phyloP scores from a whole-genome alignment of 495 filamentous ascomycete species.

The Penicillium daleae region DNA sequence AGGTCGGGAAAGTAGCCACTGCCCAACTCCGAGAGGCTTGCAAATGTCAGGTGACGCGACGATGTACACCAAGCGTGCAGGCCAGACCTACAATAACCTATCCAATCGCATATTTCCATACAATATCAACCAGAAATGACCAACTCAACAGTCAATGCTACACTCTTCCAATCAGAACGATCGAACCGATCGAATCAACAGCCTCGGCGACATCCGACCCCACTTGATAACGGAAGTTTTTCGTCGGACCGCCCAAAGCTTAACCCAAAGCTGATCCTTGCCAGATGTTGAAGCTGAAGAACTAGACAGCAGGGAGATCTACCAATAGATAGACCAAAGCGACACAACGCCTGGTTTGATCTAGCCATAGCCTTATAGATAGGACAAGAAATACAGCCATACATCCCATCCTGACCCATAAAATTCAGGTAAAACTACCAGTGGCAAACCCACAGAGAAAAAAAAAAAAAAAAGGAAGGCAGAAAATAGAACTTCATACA shows the following conservation, averaged over 20 bases:
- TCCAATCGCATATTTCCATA: not conserved
- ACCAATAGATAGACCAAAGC: not conserved
- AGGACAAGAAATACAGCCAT: not conserved
- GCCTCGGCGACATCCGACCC: conserved; percentile 14
- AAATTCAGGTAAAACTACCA: not conserved
- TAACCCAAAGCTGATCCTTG: conserved; percentile 8
- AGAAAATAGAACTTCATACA: not conserved
- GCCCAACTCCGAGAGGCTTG: not conserved
- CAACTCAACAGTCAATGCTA: not conserved
- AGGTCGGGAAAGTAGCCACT: not conserved
- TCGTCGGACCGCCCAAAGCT: conserved; percentile 14
- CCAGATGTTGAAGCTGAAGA: conserved; percentile 2
- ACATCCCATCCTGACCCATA: not conserved
- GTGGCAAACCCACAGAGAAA: not conserved
- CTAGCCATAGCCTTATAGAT: not conserved
- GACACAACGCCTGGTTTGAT: fast-evolving
- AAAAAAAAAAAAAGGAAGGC: not conserved
- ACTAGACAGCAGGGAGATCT: not conserved
- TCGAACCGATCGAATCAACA: not conserved
- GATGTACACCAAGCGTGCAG: not conserved
- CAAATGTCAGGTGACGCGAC: not conserved
- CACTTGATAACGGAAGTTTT: conserved; percentile 21
- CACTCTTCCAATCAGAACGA: not conserved
- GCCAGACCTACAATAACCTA: not conserved
- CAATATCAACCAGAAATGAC: not conserved